Evolutionary conservation across 2,329 filamentous ascomycete genomes (phyloP).

Genomic region (Sordariomycetes sp.): DNA sequence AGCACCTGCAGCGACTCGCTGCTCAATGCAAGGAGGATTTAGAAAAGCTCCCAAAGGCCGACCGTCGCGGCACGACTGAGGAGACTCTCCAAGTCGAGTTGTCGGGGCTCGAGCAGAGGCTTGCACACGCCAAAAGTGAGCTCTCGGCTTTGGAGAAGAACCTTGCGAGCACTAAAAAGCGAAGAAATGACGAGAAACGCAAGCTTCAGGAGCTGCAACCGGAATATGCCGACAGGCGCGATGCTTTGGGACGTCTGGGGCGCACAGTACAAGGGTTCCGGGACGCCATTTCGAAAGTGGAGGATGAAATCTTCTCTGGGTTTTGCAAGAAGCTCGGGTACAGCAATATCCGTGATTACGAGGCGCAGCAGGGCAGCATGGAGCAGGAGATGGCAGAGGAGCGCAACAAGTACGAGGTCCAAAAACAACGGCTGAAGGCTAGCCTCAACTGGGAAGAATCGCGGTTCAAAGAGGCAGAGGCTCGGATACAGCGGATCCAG

Average conservation of each 20-base stretch:
- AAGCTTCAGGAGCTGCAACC: constrained; percentile 66
- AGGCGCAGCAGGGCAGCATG: constrained; percentile 80
- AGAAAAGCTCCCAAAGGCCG: constrained; percentile 63
- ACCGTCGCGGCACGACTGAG: constrained; percentile 64
- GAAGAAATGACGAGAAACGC: constrained; percentile 58
- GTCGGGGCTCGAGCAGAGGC: constrained; percentile 62
- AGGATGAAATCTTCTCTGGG: constrained; percentile 72
- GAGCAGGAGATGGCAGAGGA: constrained; percentile 85
- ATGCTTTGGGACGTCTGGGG: constrained; percentile 47
- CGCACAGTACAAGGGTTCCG: constrained; percentile 37
- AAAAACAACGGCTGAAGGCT: constrained; percentile 61
- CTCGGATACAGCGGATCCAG: constrained; percentile 57
- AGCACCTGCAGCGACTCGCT: constrained; percentile 65
- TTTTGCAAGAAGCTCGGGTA: constrained; percentile 88
- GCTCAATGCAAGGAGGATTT: constrained; percentile 69
- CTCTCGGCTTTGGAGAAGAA: constrained; percentile 70
- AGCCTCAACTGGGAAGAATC: constrained; percentile 43
- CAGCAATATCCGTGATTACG: constrained; percentile 80
- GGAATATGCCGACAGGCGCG: constrained; percentile 61
- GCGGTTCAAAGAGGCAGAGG: constrained; percentile 42
- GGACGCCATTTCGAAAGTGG: constrained; percentile 60
- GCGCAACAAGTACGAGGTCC: constrained; percentile 73
- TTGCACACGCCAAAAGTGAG: constrained; percentile 62
- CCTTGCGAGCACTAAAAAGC: constrained; percentile 68
- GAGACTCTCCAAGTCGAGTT: constrained; percentile 72